Percentiles rank a stretch among this genome's conserved stretches.
Evolutionary conservation across 345 rosid species (phyloP).

Genomic region (Jatropha curcas): DNA sequence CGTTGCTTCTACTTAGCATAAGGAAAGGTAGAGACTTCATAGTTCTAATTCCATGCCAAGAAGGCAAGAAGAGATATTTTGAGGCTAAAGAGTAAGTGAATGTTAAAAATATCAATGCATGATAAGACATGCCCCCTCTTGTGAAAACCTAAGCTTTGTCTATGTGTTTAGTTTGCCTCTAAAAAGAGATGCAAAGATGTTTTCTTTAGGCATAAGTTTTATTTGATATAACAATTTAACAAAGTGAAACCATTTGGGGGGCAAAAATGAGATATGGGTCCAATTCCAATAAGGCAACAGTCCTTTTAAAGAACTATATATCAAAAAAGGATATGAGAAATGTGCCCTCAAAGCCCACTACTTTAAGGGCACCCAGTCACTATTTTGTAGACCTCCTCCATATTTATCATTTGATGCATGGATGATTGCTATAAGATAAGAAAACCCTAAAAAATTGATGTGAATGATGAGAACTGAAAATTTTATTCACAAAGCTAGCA

Average conservation of each 20-base stretch:
- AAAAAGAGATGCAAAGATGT: conserved; percentile 15
- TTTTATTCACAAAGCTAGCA: not conserved
- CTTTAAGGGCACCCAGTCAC: too few relatives aligned
- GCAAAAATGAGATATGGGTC: conserved; percentile 5
- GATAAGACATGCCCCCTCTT: not conserved
- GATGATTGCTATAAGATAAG: not conserved
- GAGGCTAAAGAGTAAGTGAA: not conserved
- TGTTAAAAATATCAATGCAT: not conserved
- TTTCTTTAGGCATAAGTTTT: not conserved
- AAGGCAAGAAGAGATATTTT: not conserved
- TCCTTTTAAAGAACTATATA: not conserved
- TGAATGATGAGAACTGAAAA: conserved; percentile 7
- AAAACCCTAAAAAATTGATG: conserved; percentile 1
- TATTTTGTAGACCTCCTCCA: conserved; percentile 12
- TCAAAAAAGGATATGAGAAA: too few relatives aligned
- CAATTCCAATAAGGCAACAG: not conserved
- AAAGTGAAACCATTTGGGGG: not conserved
- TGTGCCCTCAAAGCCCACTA: conserved; percentile 13
- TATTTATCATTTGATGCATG: not conserved
- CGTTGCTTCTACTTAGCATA: too few relatives aligned
- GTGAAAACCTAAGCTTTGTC: not conserved
- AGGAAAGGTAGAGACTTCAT: too few relatives aligned
- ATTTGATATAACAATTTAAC: not conserved
- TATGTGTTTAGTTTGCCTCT: conserved; percentile 7
- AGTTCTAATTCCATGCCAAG: too few relatives aligned